phyloP scores from a whole-genome alignment of 768 basidiomycete genomes.

The Rhodotorula paludigena region DNA sequence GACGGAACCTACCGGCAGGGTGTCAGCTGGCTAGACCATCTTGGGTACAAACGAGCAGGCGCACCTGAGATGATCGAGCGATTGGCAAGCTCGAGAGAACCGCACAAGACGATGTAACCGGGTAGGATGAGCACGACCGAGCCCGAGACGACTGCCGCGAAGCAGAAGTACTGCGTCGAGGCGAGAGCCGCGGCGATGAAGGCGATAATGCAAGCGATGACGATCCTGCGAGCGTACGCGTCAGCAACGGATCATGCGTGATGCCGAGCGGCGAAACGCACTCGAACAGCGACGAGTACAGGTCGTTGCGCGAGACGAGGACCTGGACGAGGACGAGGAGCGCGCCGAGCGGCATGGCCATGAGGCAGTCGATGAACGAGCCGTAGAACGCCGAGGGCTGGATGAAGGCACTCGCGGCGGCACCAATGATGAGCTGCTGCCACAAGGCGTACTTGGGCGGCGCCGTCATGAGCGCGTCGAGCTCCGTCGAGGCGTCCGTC shows the following conservation, averaged over 20 bases:
- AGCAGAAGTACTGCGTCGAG: slow-evolving; percentile 66
- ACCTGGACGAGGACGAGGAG: slow-evolving; percentile 69
- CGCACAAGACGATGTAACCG: slow-evolving; percentile 57
- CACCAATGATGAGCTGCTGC: slow-evolving; percentile 66
- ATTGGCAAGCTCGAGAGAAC: slow-evolving; percentile 54
- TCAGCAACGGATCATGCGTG: slow-evolving; percentile 5
- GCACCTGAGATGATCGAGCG: slow-evolving; percentile 72
- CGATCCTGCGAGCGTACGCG: slow-evolving; percentile 54
- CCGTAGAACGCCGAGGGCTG: slow-evolving; percentile 58
- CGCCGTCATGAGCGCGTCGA: slow-evolving; percentile 69
- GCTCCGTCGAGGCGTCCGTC: slow-evolving; percentile 62
- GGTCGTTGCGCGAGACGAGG: slow-evolving; percentile 60
- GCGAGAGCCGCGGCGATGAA: slow-evolving; percentile 73
- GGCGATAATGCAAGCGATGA: slow-evolving; percentile 69
- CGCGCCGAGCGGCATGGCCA: slow-evolving; percentile 68
- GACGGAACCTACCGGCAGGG: slow-evolving; percentile 52
- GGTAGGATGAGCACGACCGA: slow-evolving; percentile 76
- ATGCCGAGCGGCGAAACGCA: slow-evolving; percentile 27
- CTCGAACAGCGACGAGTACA: slow-evolving; percentile 78
- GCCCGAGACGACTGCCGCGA: slow-evolving; percentile 69
- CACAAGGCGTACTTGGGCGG: slow-evolving; percentile 53
- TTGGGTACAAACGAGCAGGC: background rate
- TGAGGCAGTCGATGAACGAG: slow-evolving; percentile 69
- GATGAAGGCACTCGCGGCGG: slow-evolving; percentile 48
- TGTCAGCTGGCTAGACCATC: background rate